Conservation (phyloP, 768 basidiomycete species). For the Amanita subjunquillea region DNA sequence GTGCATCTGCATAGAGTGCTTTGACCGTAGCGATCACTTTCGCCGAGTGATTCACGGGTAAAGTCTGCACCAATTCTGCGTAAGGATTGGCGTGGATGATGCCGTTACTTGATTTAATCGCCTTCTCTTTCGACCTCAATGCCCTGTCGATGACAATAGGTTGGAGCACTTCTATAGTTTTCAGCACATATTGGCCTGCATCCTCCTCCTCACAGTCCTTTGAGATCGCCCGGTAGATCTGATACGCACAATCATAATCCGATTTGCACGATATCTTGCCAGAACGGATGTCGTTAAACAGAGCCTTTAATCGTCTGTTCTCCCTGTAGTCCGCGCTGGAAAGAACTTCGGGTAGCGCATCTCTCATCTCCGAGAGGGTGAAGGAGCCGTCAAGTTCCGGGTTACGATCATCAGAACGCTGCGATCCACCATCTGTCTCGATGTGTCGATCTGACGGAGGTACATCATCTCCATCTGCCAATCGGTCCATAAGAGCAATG, state of each 20-base stretch:
- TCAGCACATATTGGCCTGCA: background rate
- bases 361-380: too few relatives aligned
- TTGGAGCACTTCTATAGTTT: background rate
- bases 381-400: too few relatives aligned
- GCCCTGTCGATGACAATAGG: background rate
- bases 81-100: background rate
- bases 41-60: constrained; percentile 12
- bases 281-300: background rate
- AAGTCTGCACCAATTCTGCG: constrained; percentile 8
- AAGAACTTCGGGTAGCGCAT: too few relatives aligned
- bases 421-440: background rate
- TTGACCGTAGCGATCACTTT: constrained; percentile 14
- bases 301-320: background rate
- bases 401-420: too few relatives aligned
- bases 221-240: background rate
- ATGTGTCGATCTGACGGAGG: background rate
- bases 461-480: constrained; percentile 1
- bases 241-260: background rate
- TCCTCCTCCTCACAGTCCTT: background rate
- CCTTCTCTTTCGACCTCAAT: too few relatives aligned
- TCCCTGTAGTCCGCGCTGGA: background rate
- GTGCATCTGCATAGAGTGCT: constrained; percentile 7
- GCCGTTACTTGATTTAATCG: background rate
- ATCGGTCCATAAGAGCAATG: background rate
- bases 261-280: background rate